Base-by-base conservation (phyloP, 306 rosid species). In the Dalbergia cochinchinensis region DNA sequence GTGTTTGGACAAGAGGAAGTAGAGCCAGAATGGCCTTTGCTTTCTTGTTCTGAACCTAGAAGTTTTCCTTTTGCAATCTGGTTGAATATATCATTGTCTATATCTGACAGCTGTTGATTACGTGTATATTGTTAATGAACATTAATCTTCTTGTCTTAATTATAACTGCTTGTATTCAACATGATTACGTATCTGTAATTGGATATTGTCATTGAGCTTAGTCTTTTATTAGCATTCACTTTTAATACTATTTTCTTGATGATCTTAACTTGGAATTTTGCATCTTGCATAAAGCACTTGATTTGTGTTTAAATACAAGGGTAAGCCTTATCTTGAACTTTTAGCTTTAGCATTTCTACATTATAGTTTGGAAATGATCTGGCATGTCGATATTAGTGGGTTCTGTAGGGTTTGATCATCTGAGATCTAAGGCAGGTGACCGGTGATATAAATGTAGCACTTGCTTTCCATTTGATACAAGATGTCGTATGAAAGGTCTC, bases 351-450 rank as follows among this genome's bases (percentile, higher is more conserved):
- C 20, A 41, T 50, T 41, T 74, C 31, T 5, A 19, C 19, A 5
- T 74, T 67, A 11, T 35, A 37, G 72, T 48, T 63, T 14, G 44
- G 78, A 20, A 69, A 61, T 53, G 73, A 54, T 58, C 62, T 78
- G 45, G 18, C 57, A 59, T 77, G 51, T 73, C 63, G 57, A 15
- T 50, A 60, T 71, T 34, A 8, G 73, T 72, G 42, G 74, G 53
- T 57, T 47, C 4, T 48, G 57, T 60, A 14, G 59, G 62, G 35
- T 78, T 69, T 70, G 68, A 26, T 85, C 41, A 11, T 62, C 19
- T 80, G 81, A 34, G 57, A 22, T 55, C 9, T 65, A 26, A 26
- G 31, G 31, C 67, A 60, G 77, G 9, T 68, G 66, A 74, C 44
- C 11, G 18, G 26, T 59, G 48, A 39, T 12, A 41, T 22, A 44